A percentile compares a stretch with the other conserved stretches of the same genome.
Evolutionary conservation across 2,329 filamentous ascomycete genomes (phyloP).

Genomic region (Hypoxylon sp.): DNA sequence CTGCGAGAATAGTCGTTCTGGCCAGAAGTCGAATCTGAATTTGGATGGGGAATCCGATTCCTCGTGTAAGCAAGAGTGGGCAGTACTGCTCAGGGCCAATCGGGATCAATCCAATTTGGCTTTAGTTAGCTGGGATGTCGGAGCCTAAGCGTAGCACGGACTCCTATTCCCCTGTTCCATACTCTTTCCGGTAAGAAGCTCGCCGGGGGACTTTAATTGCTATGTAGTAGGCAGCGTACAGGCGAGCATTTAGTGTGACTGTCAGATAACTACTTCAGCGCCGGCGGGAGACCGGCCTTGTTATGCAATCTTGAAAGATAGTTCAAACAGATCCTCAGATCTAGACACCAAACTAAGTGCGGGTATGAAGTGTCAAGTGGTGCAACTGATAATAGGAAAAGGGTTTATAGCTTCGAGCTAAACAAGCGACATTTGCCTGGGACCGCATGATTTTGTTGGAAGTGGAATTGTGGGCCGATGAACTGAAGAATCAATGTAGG

Average conservation of each 20-base stretch:
- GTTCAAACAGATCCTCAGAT: constrained; percentile 6
- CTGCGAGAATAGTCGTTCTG: constrained; percentile 10
- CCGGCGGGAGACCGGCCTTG: not conserved
- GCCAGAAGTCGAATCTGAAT: constrained; percentile 19
- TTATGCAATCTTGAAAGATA: constrained; percentile 19
- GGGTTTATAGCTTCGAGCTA: constrained; percentile 15
- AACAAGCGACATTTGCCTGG: constrained; percentile 1
- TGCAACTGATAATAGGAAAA: constrained; percentile 15
- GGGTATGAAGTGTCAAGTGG: constrained; percentile 4
- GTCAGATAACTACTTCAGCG: constrained; percentile 16
- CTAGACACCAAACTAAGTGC: constrained; percentile 18
- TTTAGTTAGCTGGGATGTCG: constrained; percentile 26
- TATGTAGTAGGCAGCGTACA: constrained; percentile 3
- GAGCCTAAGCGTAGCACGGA: constrained; percentile 29
- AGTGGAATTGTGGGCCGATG: constrained; percentile 11
- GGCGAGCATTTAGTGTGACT: not conserved
- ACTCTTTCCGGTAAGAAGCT: constrained; percentile 15
- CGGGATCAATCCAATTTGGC: constrained; percentile 30
- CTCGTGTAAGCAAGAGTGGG: constrained; percentile 10
- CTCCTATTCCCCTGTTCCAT: constrained; percentile 22
- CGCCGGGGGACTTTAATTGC: constrained; percentile 33
- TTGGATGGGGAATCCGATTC: constrained; percentile 10
- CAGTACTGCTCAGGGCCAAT: constrained; percentile 20
- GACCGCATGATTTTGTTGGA: constrained; percentile 19
- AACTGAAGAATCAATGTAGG: constrained; percentile 23